phyloP scores from a whole-genome alignment of 2,329 filamentous ascomycete species.

The Graphilbum fragrans region DNA sequence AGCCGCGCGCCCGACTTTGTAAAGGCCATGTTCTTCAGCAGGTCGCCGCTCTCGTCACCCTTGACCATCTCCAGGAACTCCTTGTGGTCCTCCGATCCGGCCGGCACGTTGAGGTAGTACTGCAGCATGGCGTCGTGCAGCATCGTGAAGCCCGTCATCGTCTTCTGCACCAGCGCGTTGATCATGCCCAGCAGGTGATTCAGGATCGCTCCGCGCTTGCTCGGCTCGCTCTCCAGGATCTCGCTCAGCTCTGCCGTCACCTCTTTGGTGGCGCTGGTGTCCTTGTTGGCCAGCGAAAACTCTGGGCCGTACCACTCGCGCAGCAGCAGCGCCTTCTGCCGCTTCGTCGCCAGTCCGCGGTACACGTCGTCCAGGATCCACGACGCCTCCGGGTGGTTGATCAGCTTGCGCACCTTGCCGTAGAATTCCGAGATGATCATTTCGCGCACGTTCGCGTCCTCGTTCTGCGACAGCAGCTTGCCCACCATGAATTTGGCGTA shows the following conservation, averaged over 20 bases:
- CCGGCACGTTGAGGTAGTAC: slow-evolving; percentile 73
- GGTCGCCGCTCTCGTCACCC: slow-evolving; percentile 79
- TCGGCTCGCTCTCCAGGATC: slow-evolving; percentile 66
- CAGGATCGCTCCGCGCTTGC: slow-evolving; percentile 82
- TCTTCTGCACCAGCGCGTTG: slow-evolving; percentile 90
- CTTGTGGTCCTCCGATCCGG: slow-evolving; percentile 67
- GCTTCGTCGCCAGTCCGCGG: slow-evolving; percentile 69
- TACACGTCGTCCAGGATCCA: slow-evolving; percentile 99
- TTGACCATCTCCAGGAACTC: slow-evolving; percentile 88
- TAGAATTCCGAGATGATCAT: slow-evolving; percentile 91
- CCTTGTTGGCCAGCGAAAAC: slow-evolving; percentile 57
- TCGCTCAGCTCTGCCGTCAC: slow-evolving; percentile 56
- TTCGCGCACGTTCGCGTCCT: slow-evolving; percentile 70
- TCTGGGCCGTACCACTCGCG: slow-evolving; percentile 96
- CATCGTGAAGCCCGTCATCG: slow-evolving; percentile 93
- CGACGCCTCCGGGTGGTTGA: slow-evolving; percentile 89
- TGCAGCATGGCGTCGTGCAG: slow-evolving; percentile 97
- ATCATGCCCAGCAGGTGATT: slow-evolving; percentile 75
- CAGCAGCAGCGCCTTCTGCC: slow-evolving; percentile 75
- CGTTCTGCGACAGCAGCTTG: slow-evolving; percentile 83
- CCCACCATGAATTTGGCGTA: slow-evolving; percentile 97
- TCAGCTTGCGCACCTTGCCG: slow-evolving; percentile 80
- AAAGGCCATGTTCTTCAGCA: slow-evolving; percentile 92
- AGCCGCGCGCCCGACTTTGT: slow-evolving; percentile 79
- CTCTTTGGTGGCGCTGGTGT: slow-evolving; percentile 22